Conservation (phyloP, 1,139 yeast species). For the Magnusiomyces suaveolens region DNA sequence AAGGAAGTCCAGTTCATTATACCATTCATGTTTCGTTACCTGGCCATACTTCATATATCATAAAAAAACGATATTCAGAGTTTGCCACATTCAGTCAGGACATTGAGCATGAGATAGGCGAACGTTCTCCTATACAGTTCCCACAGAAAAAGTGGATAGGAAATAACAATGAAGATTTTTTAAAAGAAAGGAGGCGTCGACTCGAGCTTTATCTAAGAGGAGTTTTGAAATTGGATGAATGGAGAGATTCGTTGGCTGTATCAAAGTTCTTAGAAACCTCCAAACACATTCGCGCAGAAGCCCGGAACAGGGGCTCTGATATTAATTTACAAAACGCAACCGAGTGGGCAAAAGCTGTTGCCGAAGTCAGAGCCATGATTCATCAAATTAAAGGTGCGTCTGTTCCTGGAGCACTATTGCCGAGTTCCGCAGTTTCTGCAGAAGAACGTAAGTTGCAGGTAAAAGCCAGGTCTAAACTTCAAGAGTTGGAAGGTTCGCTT, state of each 20-base stretch:
- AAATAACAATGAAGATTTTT: constrained; percentile 21
- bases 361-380: constrained; percentile 21
- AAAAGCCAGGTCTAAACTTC: constrained; percentile 24
- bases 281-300: constrained; percentile 16
- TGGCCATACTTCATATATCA: constrained; percentile 23
- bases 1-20: constrained; percentile 33
- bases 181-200: constrained; percentile 29
- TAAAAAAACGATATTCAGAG: constrained; percentile 44
- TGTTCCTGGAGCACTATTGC: not conserved
- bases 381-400: constrained; percentile 18
- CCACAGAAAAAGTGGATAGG: constrained; percentile 37
- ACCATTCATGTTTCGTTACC: constrained; percentile 31
- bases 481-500: constrained; percentile 25
- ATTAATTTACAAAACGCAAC: constrained; percentile 14
- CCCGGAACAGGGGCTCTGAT: constrained; percentile 2
- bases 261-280: constrained; percentile 27
- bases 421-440: not conserved
- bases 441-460: constrained; percentile 23
- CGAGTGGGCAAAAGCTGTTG: constrained; percentile 26
- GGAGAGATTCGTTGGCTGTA: constrained; percentile 29
- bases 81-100: constrained; percentile 40
- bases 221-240: constrained; percentile 29
- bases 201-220: constrained; percentile 30
- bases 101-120: constrained; percentile 39
- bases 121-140: constrained; percentile 40